These are phyloP conservation scores for Euphorbia peplus DNA, from an alignment of 345 rosid genomes.

Conservation along the genomic window DNA sequence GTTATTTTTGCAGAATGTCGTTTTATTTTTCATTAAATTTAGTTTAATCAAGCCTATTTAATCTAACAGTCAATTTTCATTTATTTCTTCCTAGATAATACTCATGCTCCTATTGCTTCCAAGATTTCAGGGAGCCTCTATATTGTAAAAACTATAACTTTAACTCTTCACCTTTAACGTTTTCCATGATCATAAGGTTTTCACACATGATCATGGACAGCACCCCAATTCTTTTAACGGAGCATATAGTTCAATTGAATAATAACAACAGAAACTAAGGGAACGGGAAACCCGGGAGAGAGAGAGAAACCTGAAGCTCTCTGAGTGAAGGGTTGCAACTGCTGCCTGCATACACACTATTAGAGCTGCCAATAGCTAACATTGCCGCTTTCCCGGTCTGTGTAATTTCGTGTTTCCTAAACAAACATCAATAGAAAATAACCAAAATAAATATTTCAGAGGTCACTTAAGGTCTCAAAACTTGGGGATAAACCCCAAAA, in stretches of 20 bases:
- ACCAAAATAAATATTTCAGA: neutral
- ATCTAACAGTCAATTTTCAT: neutral
- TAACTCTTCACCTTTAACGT: neutral
- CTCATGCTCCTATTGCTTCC: neutral
- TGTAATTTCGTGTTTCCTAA: neutral
- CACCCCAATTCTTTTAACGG: neutral
- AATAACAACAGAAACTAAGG: neutral
- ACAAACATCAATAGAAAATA: neutral
- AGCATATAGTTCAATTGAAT: neutral
- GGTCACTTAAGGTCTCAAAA: neutral
- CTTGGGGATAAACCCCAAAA: neutral
- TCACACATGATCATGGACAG: neutral
- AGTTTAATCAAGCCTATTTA: neutral
- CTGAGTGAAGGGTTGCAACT: constrained; percentile 60
- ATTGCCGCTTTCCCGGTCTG: constrained; percentile 30
- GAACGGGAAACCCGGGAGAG: constrained; percentile 12
- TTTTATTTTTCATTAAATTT: neutral
- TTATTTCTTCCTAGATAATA: neutral
- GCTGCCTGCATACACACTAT: constrained; percentile 46
- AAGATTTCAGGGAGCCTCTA: neutral
- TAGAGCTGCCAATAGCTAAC: constrained; percentile 62
- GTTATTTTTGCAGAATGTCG: too few relatives aligned
- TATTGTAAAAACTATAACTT: neutral
- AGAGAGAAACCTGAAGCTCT: constrained; percentile 83
- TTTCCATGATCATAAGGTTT: neutral